phyloP scores from a whole-genome alignment of 2,329 filamentous ascomycete genomes.

The Pseudovirgaria hyperparasitica region DNA sequence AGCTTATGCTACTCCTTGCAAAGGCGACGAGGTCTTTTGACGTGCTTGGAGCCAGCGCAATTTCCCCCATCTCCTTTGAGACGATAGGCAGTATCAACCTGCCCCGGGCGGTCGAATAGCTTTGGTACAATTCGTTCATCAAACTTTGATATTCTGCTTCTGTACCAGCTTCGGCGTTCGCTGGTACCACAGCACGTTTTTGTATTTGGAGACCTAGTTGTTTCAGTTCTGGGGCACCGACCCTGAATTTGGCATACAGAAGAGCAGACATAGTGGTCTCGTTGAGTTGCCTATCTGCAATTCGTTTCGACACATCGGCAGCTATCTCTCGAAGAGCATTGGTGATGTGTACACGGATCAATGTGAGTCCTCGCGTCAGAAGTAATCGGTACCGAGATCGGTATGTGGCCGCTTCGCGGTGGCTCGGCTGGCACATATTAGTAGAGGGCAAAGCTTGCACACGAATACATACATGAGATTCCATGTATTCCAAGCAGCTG shows the following conservation, averaged over 20 bases:
- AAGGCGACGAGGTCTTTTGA: conserved; percentile 53
- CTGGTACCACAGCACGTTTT: conserved; percentile 47
- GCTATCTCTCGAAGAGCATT: conserved; percentile 49
- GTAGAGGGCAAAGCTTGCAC: not conserved
- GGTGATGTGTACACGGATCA: conserved; percentile 55
- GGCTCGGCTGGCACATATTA: conserved; percentile 46
- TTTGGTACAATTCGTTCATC: conserved; percentile 52
- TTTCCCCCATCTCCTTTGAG: conserved; percentile 45
- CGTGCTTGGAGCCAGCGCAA: conserved; percentile 45
- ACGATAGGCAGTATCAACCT: conserved; percentile 49
- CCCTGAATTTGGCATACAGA: conserved; percentile 58
- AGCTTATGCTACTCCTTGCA: conserved; percentile 51
- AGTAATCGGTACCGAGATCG: conserved; percentile 76
- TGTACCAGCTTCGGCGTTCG: conserved; percentile 44
- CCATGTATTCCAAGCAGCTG: conserved; percentile 87
- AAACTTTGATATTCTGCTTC: conserved; percentile 54
- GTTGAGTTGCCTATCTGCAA: conserved; percentile 54
- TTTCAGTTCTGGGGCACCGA: conserved; percentile 53
- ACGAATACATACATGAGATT: conserved; percentile 53
- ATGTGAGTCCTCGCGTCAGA: conserved; percentile 54
- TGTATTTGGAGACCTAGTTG: conserved; percentile 55
- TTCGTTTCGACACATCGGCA: conserved; percentile 48
- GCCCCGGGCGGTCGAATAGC: conserved; percentile 46
- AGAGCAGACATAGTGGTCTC: conserved; percentile 60
- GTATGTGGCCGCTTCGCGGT: conserved; percentile 80